Evolutionary conservation across 2,329 filamentous ascomycete species (phyloP).

Genomic region (Penicillium digitatum): DNA sequence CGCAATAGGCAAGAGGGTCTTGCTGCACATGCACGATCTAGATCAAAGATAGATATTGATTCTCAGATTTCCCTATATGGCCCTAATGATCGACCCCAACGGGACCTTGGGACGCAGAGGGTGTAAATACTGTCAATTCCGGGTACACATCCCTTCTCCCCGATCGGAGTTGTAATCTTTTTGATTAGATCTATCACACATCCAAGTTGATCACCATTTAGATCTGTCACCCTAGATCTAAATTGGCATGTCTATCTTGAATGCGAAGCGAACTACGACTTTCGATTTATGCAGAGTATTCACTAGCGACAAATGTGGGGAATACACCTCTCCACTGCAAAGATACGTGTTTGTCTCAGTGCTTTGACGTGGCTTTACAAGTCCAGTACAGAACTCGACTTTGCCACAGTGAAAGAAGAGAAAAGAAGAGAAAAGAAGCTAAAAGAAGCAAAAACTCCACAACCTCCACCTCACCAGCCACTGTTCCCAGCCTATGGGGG

Average conservation of each 20-base stretch:
- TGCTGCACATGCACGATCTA: not conserved
- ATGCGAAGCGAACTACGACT: not conserved
- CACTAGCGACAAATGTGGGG: constrained; percentile 1
- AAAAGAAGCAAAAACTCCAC: not conserved
- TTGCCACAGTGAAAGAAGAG: not conserved
- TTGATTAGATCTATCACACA: not conserved
- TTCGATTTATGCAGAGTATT: not conserved
- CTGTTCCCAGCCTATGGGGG: not conserved
- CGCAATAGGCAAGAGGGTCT: not conserved
- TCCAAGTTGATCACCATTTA: not conserved
- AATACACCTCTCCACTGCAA: not conserved
- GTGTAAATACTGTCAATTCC: not conserved
- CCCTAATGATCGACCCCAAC: not conserved
- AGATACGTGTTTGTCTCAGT: not conserved
- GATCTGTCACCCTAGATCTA: not conserved
- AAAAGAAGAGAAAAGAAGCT: not conserved
- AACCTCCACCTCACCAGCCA: constrained; percentile 5
- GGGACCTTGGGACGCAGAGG: constrained; percentile 15
- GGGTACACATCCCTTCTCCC: too few species aligned
- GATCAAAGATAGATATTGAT: not conserved
- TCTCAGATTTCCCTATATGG: not conserved
- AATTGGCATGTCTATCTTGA: constrained; percentile 3
- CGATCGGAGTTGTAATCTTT: not conserved
- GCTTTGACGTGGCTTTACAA: not conserved
- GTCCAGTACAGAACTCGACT: not conserved